Conservation (phyloP, 106 monocot species). For the Ottelia alismoides region DNA sequence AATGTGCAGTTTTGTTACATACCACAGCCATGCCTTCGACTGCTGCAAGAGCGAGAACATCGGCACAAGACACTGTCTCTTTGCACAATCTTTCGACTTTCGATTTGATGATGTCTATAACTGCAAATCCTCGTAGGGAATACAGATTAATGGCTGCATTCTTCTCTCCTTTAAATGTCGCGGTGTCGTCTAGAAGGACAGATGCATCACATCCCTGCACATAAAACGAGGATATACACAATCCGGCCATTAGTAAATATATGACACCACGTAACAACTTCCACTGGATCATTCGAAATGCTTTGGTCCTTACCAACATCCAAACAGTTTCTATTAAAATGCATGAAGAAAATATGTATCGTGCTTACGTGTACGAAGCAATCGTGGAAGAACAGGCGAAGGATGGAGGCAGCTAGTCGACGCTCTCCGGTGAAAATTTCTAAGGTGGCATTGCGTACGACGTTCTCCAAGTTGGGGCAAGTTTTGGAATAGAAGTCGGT, state of each 20-base stretch:
- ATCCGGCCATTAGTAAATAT: too few relatives aligned
- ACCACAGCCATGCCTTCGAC: too few relatives aligned
- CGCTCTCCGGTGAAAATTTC: conserved; percentile 35
- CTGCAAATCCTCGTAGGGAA: conserved; percentile 38
- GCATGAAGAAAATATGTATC: too few relatives aligned
- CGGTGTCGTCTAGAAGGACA: conserved; percentile 48
- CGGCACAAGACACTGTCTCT: conserved; percentile 65
- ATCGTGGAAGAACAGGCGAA: conserved; percentile 80
- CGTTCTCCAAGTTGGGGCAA: conserved; percentile 35
- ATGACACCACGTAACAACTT: too few relatives aligned
- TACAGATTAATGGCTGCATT: conserved; percentile 22
- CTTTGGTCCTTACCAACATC: too few relatives aligned
- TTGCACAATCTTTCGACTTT: conserved; percentile 76
- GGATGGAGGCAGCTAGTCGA: conserved; percentile 51
- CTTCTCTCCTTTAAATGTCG: conserved; percentile 37
- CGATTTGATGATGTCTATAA: conserved; percentile 48
- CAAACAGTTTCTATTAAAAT: too few relatives aligned
- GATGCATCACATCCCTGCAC: conserved; percentile 61
- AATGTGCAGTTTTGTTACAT: too few relatives aligned
- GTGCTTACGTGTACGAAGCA: conserved; percentile 78
- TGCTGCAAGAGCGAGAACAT: conserved; percentile 73
- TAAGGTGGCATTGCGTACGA: conserved; percentile 58
- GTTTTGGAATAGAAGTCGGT: conserved; percentile 43
- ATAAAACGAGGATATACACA: too few relatives aligned
- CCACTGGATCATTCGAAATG: too few relatives aligned